A percentile compares a stretch with the other conserved stretches of the same genome.
These are phyloP conservation scores for Aureobasidium sp. DNA, from an alignment of 2,329 filamentous ascomycete species.

Conservation along the genomic window DNA sequence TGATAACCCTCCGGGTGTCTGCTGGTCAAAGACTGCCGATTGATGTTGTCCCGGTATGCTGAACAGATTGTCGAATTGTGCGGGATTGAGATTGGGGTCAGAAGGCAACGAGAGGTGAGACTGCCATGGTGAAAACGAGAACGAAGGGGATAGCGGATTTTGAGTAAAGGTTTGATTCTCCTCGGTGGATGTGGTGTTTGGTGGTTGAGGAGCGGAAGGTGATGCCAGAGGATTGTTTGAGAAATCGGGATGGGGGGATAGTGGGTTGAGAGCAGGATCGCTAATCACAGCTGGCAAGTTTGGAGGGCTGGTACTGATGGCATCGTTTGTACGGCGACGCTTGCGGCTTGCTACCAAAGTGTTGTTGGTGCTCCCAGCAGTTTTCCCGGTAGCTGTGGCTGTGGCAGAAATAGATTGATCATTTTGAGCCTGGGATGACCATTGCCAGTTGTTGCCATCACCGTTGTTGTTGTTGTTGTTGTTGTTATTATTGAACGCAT, in stretches of 20 bases:
- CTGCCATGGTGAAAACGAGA: slow-evolving; percentile 28
- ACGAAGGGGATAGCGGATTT: slow-evolving; percentile 37
- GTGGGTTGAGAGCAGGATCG: slow-evolving; percentile 10
- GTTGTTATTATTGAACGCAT: slow-evolving; percentile 5
- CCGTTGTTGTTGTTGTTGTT: too few relatives aligned
- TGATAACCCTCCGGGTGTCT: slow-evolving; percentile 40
- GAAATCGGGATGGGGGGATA: neutral
- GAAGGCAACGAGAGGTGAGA: slow-evolving; percentile 14
- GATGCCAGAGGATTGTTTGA: neutral
- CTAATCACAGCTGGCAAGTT: slow-evolving; percentile 12
- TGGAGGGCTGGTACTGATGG: neutral
- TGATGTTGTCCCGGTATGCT: slow-evolving; percentile 17
- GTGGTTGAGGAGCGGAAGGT: slow-evolving; percentile 6
- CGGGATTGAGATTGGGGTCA: neutral
- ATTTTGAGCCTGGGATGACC: slow-evolving; percentile 1
- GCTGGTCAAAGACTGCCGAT: slow-evolving; percentile 28
- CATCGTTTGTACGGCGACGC: slow-evolving; percentile 15
- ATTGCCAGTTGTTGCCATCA: slow-evolving; percentile 11
- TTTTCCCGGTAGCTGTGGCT: neutral
- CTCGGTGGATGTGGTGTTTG: neutral
- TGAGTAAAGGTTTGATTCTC: slow-evolving; percentile 23
- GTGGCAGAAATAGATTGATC: neutral
- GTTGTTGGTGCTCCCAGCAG: neutral
- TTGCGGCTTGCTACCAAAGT: neutral
- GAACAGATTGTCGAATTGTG: slow-evolving; percentile 22